Evolutionary conservation across 2,329 filamentous ascomycete species (phyloP), one percentile per base, ranked within the genome.

Genomic region (Alternaria angustiovoidea): DNA sequence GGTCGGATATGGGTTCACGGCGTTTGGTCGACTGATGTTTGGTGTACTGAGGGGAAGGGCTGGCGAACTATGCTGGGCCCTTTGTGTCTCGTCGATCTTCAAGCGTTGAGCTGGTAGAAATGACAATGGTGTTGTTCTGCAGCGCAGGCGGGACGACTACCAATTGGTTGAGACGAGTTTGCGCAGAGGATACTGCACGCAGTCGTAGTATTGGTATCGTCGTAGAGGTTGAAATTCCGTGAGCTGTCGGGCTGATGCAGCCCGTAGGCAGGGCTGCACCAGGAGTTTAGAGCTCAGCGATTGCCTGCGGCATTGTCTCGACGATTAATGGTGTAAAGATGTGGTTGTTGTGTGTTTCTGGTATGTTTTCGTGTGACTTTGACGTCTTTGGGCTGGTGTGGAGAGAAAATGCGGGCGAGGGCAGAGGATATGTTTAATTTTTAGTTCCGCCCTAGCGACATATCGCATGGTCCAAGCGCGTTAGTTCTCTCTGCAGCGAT

Each of bases 161-260:
- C 69, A 73, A 72, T 75, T 70, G 70, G 56, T 70, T 68, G 62
- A 66, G 64, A 69, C 67, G 68, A 70, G 51, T 69, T 73, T 67
- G 68, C 66, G 74, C 74, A 75, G 65, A 57, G 51, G 51, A 57
- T 71, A 73, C 76, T 75, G 68, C 66, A 68, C 67, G 70, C 73
- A 75, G 70, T 77, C 71, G 73, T 69, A 66, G 58, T 61, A 67
- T 72, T 76, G 53, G 71, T 74, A 78, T 79, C 76, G 75, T 80
- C 78, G 77, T 76, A 68, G 75, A 79, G 76, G 85, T 87, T 86
- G 84, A 85, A 85, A 83, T 83, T 68, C 93, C 90, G 84, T 89
- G 89, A 90, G 89, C 91, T 93, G 90, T 77, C 88, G 88, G 90
- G 90, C 91, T 93, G 87, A 55, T 60, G 62, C 62, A 63, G 60